Evolutionary conservation across 2,329 filamentous ascomycete genomes (phyloP).

Genomic region (Aspergillus jensenii): DNA sequence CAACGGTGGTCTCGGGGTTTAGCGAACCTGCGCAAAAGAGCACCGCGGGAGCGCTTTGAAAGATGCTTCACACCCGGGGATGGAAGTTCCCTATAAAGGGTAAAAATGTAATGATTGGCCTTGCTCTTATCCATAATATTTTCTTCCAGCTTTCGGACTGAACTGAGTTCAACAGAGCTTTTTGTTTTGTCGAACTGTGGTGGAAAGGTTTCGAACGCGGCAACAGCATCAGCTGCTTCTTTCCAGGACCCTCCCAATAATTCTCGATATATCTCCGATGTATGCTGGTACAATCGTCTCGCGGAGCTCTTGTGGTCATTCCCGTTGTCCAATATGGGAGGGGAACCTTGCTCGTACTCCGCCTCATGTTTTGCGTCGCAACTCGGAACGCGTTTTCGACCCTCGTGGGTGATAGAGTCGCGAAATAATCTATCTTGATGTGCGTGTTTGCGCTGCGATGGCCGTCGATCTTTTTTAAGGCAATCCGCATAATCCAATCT

Average conservation of each 20-base stretch:
- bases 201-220: conserved; percentile 33
- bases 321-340: background rate
- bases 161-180: conserved; percentile 35
- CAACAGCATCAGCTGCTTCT: conserved; percentile 39
- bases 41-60: conserved; percentile 54
- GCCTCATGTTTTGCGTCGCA: background rate
- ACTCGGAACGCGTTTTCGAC: background rate
- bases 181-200: conserved; percentile 19
- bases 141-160: conserved; percentile 39
- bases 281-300: conserved; percentile 21
- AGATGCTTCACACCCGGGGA: conserved; percentile 56
- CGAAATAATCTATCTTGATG: background rate
- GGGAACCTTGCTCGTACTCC: background rate
- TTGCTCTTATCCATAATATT: conserved; percentile 46
- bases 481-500: background rate
- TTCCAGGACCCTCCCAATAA: conserved; percentile 26
- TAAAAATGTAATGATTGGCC: conserved; percentile 52
- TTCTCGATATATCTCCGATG: conserved; percentile 24
- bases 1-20: conserved; percentile 43
- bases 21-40: conserved; percentile 68
- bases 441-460: background rate
- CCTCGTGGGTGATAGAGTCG: background rate
- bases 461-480: background rate
- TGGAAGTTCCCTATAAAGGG: conserved; percentile 54
- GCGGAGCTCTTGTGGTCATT: conserved; percentile 9